A percentile compares a stretch with the other conserved stretches of the same genome.
Conservation (phyloP, 2,329 filamentous ascomycete genomes). For the Penicillium sp. region DNA sequence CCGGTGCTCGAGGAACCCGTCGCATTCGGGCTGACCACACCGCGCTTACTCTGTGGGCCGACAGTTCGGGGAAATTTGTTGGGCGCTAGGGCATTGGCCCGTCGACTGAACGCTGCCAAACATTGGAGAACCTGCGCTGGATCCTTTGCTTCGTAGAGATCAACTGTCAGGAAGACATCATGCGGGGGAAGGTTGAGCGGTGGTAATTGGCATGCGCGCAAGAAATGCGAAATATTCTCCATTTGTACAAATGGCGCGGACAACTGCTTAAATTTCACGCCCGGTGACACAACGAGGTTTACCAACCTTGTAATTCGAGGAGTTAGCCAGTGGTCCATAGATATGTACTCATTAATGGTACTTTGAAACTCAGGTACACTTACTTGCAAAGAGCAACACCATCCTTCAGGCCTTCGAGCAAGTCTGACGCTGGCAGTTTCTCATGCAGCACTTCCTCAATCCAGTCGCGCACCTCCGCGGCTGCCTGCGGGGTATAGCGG, state of each 20-base stretch:
- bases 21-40: slow-evolving; percentile 63
- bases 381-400: slow-evolving; percentile 91
- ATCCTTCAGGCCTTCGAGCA: slow-evolving; percentile 85
- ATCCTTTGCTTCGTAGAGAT: slow-evolving; percentile 93
- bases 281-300: slow-evolving; percentile 75
- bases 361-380: slow-evolving; percentile 27
- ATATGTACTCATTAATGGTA: neutral
- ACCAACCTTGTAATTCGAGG: slow-evolving; percentile 61
- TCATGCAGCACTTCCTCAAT: slow-evolving; percentile 80
- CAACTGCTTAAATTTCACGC: slow-evolving; percentile 86
- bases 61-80: slow-evolving; percentile 71
- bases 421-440: slow-evolving; percentile 68
- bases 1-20: slow-evolving; percentile 58
- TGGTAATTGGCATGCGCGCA: slow-evolving; percentile 79
- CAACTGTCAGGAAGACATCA: slow-evolving; percentile 95
- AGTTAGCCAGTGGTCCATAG: slow-evolving; percentile 25
- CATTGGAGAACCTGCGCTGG: slow-evolving; percentile 95
- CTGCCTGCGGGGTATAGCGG: slow-evolving; percentile 87
- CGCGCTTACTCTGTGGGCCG: slow-evolving; percentile 66
- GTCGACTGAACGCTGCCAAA: slow-evolving; percentile 84
- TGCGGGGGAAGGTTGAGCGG: slow-evolving; percentile 88
- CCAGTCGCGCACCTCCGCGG: slow-evolving; percentile 80
- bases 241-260: slow-evolving; percentile 98
- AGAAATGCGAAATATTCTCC: slow-evolving; percentile 98
- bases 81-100: slow-evolving; percentile 73